Base-by-base conservation (phyloP, 306 rosid genomes). In the Ziziphus jujuba region DNA sequence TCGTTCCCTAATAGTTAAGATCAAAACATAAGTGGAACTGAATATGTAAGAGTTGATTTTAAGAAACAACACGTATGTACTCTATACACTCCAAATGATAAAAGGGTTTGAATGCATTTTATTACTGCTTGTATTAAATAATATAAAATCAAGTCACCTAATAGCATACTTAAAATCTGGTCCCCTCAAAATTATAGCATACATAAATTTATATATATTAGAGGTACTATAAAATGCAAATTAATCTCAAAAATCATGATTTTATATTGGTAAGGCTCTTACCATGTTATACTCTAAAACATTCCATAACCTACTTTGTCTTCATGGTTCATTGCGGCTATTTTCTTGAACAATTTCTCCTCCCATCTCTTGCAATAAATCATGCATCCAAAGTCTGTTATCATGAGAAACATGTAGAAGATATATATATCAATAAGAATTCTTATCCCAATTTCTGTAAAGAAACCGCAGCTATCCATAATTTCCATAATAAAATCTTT, bases 281-380 rank as follows among this genome's bases (percentile, higher is more conserved):
- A 63, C 65, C 50, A 51, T 63, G 0, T 55, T 22, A 38, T 72
- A 7, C 5, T 11, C 17, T 22, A 72, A 48, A n/a, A 72, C 49
- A 3, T 12, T 5, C 58, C 70, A 72, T 58, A 72, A 5, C 53
- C 71, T 64, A 5, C 63, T 48, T 5, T 71, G 28, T 20, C 59
- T 45, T 24, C 35, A 71, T 7, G 71, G 58, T 19, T 56, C 36
- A 3, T 55, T 55, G 2, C 47, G 36, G 13, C 9, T 56, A 2
- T 5, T 56, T 15, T 56, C 59, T 12, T 34, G 16, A 11, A 64
- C 43, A 33, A 72, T 54, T 12, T 56, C 59, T 9, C 38, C 19
- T 2, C 65, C 71, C 65, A 56, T 63, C 10, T 56, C 59, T 9
- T 49, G 58, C n/a, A 72, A 65, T 56, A 72, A 64, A 55, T 72